Base-by-base conservation (phyloP, 371 early-diverging fungal species). In the Mucor sp. region DNA sequence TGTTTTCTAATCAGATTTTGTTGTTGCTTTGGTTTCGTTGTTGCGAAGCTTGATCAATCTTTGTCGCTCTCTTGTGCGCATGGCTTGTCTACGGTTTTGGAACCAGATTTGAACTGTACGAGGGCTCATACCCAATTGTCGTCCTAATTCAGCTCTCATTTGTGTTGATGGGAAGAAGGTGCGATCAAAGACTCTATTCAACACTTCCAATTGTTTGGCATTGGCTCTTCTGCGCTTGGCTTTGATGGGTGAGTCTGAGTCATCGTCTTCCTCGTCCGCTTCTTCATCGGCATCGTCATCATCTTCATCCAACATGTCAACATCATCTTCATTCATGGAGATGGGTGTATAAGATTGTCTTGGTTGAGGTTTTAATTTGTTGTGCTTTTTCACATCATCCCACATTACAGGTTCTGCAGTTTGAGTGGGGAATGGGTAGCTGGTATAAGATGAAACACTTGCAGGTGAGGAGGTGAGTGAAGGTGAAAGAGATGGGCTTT, bases 31-130 rank as follows among this genome's bases (percentile, higher is more conserved):
- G 21, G 66, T 37, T 58, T 72, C 58, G 37, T 62, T 60, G 33
- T 71, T 61, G 25, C 66, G 68, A 53, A 74, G 60, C 50, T 61
- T 67, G 15, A 82, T 71, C 27, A 82, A 62, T 37, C 79, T 70
- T 65, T 82, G 82, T 19, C 80, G 76, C 77, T 84, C 79, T 81
- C 78, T 74, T 73, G 89, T 76, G 67, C 91, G 74, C 72, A 81
- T 81, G 60, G 84, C 82, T 69, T 90, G 90, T 30, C 98, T 87
- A 66, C 93, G 87, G 81, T 98, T 98, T 77, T 98, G 98, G 79
- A 98, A 98, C 98, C 98, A 97, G 57, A 97, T 94, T 76, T 98
- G 95, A 6, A 97, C 94, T 17, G 92, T 89, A 79, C 86, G 32
- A 76, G 77, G 76, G 56, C 79, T 94, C 97, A 98, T 98, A 55